Conservation (phyloP, 331 rosid species). For the Telfairia occidentalis region DNA sequence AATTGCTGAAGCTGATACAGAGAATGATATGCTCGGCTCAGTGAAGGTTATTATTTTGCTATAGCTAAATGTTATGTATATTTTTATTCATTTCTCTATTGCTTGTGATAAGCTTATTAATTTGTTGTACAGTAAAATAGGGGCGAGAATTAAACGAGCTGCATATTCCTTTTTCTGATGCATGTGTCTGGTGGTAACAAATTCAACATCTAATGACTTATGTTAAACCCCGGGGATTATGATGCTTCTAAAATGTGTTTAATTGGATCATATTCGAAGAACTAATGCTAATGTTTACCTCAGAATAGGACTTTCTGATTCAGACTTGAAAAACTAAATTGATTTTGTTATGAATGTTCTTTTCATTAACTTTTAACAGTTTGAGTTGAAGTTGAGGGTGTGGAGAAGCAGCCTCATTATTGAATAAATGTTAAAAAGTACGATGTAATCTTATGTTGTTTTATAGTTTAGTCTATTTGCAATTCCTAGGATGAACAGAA, state of each 20-base stretch:
- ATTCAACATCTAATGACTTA: background rate
- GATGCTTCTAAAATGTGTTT: background rate
- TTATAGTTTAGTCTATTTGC: background rate
- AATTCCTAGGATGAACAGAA: background rate
- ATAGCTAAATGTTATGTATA: background rate
- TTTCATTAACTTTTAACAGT: background rate
- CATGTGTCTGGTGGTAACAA: conserved; percentile 1
- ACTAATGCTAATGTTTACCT: background rate
- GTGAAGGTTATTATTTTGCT: conserved; percentile 60
- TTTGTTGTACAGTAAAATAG: background rate
- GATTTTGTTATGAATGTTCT: background rate
- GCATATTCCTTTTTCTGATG: background rate
- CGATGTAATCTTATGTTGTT: background rate
- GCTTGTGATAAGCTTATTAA: background rate
- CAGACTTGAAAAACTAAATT: background rate
- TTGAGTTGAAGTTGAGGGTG: background rate
- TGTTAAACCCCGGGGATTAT: background rate
- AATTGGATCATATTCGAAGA: background rate
- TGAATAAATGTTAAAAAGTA: background rate
- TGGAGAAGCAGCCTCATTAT: background rate
- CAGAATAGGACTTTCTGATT: background rate
- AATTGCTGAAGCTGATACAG: conserved; percentile 79
- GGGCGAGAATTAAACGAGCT: background rate
- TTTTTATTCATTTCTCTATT: background rate
- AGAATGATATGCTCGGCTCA: conserved; percentile 89